Evolutionary conservation across 331 rosid species (phyloP), one percentile per base, ranked within the genome.

Genomic region (Rhamnella rubrinervis): DNA sequence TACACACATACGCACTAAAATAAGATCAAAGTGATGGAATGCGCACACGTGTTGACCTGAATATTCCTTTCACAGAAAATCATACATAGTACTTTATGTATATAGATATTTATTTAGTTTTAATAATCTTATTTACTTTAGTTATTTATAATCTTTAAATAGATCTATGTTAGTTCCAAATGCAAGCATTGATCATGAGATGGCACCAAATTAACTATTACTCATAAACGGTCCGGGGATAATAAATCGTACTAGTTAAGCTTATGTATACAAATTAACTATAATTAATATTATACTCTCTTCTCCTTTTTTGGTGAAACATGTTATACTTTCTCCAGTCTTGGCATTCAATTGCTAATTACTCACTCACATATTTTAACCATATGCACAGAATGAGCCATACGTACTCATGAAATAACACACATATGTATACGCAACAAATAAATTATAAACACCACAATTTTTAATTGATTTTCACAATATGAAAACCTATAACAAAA

Each of bases 1-100:
- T 28, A 28, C 0, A 28, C 35, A 28, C 35, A 28, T 2, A 31
- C 35, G 0, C 3, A 31, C 35, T 31, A 31, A 31, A 31, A 31
- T 4, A 31, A 3, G 0, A 26, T 26, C 31, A 21, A 31, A 39
- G 44, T 39, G 39, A 23, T 46, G 65, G 65, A 31, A 35, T 73
- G 44, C 28, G 38, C 71, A 19, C 8, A 31, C 16, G 37, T 60
- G 35, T 66, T 40, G 73, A 67, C 78, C 63, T 14, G 47, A 67
- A 74, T 67, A 74, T 74, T 74, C 73, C 31, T 26, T 20, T 15
- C 35, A 13, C 31, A 15, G 21, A 50, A 70, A 49, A 65, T 14
- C 35, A 49, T 50, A 25, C 16, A 26, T 19, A 46, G 20, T 6
- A 12, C 21, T 11, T 39, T n/a, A n/a, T n/a, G n/a, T n/a, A n/a